Conservation (phyloP, 305 asterid species). For the Solanum aculeatissimum region DNA sequence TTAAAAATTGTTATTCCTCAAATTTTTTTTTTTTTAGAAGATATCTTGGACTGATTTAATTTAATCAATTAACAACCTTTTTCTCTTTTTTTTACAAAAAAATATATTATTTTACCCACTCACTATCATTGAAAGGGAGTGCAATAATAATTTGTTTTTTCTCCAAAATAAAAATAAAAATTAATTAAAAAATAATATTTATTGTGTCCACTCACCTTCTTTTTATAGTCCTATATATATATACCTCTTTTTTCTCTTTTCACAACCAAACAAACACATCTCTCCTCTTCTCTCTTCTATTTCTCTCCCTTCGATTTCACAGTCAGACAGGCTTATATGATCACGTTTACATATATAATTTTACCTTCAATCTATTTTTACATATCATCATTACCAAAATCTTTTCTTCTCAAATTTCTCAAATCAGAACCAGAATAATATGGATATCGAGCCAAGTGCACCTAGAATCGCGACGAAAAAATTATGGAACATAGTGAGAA, state of each 20-base stretch:
- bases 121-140: constrained; percentile 1
- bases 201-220: neutral
- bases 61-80: neutral
- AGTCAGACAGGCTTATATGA: neutral
- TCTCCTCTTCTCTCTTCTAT: neutral
- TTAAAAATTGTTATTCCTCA: neutral
- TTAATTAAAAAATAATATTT: neutral
- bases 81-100: neutral
- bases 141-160: neutral
- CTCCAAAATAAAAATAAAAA: neutral
- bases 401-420: neutral
- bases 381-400: too few relatives aligned
- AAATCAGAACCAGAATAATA: neutral
- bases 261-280: neutral
- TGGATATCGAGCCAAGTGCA: constrained; percentile 18
- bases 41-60: neutral
- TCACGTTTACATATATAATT: neutral
- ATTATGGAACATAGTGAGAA: constrained; percentile 18
- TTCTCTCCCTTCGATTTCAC: neutral
- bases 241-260: constrained; percentile 1
- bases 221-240: constrained; percentile 3
- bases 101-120: neutral
- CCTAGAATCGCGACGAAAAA: constrained; percentile 14
- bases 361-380: accelerated
- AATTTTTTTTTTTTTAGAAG: neutral